A percentile compares a stretch with the other conserved stretches of the same genome.
phyloP scores from a whole-genome alignment of 768 basidiomycete genomes.

The Amanita pallidorosea region DNA sequence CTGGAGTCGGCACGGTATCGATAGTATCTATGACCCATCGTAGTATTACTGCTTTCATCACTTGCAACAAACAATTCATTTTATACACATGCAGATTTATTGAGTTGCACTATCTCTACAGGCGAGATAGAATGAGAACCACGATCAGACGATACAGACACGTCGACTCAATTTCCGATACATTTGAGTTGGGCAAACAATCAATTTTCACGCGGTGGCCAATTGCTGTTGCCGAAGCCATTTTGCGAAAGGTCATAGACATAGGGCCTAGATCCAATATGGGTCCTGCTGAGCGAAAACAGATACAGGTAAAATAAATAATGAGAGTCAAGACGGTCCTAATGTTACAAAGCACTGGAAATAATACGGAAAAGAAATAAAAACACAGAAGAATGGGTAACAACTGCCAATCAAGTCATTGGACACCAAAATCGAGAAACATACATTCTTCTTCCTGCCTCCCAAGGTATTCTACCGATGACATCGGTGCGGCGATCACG shows the following conservation, averaged over 20 bases:
- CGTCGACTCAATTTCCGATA: not conserved
- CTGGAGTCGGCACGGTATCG: not conserved
- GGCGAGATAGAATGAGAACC: not conserved
- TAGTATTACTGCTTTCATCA: not conserved
- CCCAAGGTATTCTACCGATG: not conserved
- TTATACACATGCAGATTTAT: not conserved
- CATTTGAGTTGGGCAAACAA: not conserved
- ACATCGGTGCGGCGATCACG: not conserved
- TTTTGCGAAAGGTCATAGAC: not conserved
- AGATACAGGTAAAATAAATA: not conserved
- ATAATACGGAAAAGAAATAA: constrained; percentile 12
- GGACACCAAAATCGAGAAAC: constrained; percentile 1
- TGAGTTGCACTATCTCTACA: not conserved
- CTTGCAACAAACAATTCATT: not conserved
- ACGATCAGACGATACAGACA: not conserved
- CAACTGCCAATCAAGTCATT: constrained; percentile 4
- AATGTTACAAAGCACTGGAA: constrained; percentile 5
- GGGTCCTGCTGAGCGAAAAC: not conserved
- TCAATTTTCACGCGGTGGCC: not conserved
- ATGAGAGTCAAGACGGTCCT: not conserved
- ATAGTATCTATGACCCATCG: too few species aligned
- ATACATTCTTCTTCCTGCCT: constrained; percentile 1
- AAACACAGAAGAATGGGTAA: constrained; percentile 5
- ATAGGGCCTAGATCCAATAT: not conserved
- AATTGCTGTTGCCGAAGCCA: not conserved